These are phyloP conservation scores for Akanthomyces muscarius DNA, from an alignment of 2,329 filamentous ascomycete species.

Conservation along the genomic window DNA sequence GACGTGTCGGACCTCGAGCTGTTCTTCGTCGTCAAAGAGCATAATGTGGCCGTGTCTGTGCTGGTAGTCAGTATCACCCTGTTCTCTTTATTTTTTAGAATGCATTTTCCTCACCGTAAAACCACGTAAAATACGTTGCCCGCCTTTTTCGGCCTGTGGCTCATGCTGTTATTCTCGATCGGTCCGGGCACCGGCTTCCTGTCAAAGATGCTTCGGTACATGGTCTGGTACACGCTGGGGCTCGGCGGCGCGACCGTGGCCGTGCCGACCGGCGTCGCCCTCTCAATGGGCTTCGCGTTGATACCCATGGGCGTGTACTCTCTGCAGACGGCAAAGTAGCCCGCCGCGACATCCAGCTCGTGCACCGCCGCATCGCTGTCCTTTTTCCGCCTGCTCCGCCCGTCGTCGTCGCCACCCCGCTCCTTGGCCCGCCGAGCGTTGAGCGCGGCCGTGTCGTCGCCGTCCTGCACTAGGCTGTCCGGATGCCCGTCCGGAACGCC, in stretches of 20 bases:
- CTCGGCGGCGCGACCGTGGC: slow-evolving; percentile 72
- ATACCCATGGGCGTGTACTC: slow-evolving; percentile 90
- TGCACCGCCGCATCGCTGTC: slow-evolving; percentile 3
- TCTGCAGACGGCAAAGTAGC: slow-evolving; percentile 91
- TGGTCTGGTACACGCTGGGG: slow-evolving; percentile 93
- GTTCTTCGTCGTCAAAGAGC: slow-evolving; percentile 94
- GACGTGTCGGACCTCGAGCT: slow-evolving; percentile 93
- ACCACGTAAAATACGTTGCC: slow-evolving; percentile 94
- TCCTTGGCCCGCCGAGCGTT: slow-evolving; percentile 59
- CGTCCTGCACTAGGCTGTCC: slow-evolving; percentile 50
- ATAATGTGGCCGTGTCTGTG: slow-evolving; percentile 86
- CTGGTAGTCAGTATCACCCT: background rate
- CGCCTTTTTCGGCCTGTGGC: slow-evolving; percentile 58
- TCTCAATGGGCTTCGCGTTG: slow-evolving; percentile 88
- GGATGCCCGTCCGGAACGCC: slow-evolving; percentile 32
- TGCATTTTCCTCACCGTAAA: slow-evolving; percentile 57
- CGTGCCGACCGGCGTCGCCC: slow-evolving; percentile 73
- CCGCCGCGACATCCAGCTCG: slow-evolving; percentile 76
- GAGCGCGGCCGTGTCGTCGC: slow-evolving; percentile 62
- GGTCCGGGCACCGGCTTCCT: slow-evolving; percentile 55
- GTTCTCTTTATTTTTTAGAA: background rate
- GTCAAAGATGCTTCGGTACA: slow-evolving; percentile 96
- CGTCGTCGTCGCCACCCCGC: slow-evolving; percentile 42
- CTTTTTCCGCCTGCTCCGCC: background rate
- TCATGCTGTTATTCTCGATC: slow-evolving; percentile 45